Evolutionary conservation across 805 yeast species (phyloP), one percentile per base, ranked within the genome.

Genomic region (Metschnikowia reukaufii): DNA sequence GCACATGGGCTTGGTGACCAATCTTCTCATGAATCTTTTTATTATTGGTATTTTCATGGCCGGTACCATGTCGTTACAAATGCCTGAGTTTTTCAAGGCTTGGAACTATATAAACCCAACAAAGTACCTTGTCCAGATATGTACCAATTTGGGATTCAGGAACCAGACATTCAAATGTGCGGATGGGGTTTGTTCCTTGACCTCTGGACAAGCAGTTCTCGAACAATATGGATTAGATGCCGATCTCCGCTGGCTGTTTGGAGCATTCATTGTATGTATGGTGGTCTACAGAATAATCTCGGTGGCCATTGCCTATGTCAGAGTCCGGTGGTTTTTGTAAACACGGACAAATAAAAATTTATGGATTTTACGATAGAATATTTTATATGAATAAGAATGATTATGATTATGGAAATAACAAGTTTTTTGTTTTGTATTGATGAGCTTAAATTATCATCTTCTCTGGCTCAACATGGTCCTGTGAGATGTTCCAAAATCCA

Each of bases 31-130:
- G 0, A 75, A 82, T 7, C 61, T 86, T 23, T 67, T 86, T 43
- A 79, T 88, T 2, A 67, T 88, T 41, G 94, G 92, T 5, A 79
- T 86, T 4, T 80, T 86, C 55, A 86, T 89, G 94, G 86, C 88
- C 1, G 97, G 96, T 3, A 70, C 90, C 9, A 75, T 89, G 82
- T 85, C 96, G 0, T 68, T 88, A 56, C 73, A 83, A n/a, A 79
- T 88, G 84, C 86, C 85, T 20, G 67, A 66, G 1, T 81, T 89
- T 39, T 73, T 88, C 59, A 73, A 74, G 51, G 96, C 83, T 0
- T 65, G 86, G 60, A 88, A 88, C 63, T 89, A 82, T 65, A 56
- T 86, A n/a, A 84, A 84, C 43, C 96, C 96, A 3, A 63, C 86
- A 53, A 85, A 84, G 57, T 89, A 86, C 59, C 83, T 83, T 2